Evolutionary conservation across 73 alveolate genomes (phyloP), one percentile per base, ranked within the genome.

Genomic region (Breviolum minutum): DNA sequence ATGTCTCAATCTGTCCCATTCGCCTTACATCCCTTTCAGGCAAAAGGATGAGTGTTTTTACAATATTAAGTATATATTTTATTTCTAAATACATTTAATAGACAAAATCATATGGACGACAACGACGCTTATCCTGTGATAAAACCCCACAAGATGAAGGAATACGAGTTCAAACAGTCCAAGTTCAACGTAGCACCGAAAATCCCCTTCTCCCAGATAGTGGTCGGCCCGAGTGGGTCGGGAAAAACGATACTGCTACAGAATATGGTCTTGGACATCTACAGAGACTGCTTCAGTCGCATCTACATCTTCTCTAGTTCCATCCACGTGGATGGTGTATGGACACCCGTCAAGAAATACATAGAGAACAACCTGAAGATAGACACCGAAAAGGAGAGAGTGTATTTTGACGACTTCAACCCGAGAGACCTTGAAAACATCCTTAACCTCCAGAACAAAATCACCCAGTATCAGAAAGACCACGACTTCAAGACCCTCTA

Each of bases 201-300:
- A 5, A 80, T 17, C 12, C 88, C 88, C 6, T 80, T 80, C n/a
- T 80, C 88, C 27, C 30, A n/a, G 63, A 40, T 27, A 12, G 54
- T 80, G 13, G 22, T 40, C 27, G 88, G 88, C 10, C 88, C 30
- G 68, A 29, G 66, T 13, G 88, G 88, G 20, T n/a, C 64, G 14
- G 88, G 88, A 8, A 80, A 80, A 24, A 80, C 88, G 19, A 29
- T 80, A 9, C 88, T 80, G 27, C 88, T 80, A 2, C 54, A 29
- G 32, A 27, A 26, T 27, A n/a, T 80, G 63, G 32, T 80, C 6
- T 29, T 80, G 7, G n/a, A 80, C 32, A 27, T 80, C 10, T 80
- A 80, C 68, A 80, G 68, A 80, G 68, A 16, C 6, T 80, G 88
- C 27, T 80, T 80, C 54, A 80, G 88, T 80, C 88, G 88, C 32